phyloP scores from a whole-genome alignment of 1,139 yeast species.

The Blastobotrys apis region DNA sequence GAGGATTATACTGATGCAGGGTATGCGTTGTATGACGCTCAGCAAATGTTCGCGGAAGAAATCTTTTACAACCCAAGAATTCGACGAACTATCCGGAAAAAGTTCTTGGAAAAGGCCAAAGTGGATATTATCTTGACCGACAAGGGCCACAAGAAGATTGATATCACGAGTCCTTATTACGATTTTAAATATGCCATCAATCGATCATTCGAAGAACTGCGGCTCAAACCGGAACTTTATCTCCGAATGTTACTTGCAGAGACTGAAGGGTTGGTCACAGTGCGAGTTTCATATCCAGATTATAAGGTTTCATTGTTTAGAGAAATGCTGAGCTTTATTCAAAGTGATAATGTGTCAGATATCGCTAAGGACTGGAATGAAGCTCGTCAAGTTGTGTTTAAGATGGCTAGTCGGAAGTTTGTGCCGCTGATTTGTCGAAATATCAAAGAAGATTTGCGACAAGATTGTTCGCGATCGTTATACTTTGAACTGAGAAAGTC shows the following conservation, averaged over 20 bases:
- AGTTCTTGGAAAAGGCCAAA: slow-evolving; percentile 62
- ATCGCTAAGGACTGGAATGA: slow-evolving; percentile 78
- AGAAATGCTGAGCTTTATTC: slow-evolving; percentile 53
- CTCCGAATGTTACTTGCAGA: slow-evolving; percentile 93
- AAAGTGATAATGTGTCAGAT: slow-evolving; percentile 81
- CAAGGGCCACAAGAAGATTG: slow-evolving; percentile 80
- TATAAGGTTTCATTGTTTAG: slow-evolving; percentile 45
- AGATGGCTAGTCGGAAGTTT: slow-evolving; percentile 62
- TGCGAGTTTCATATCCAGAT: slow-evolving; percentile 41
- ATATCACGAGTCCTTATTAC: slow-evolving; percentile 73
- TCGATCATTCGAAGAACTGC: slow-evolving; percentile 70
- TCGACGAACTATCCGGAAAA: slow-evolving; percentile 67
- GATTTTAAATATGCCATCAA: slow-evolving; percentile 90
- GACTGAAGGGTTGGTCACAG: slow-evolving; percentile 49
- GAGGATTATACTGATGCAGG: slow-evolving; percentile 48
- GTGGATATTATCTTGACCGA: slow-evolving; percentile 78
- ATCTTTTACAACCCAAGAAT: slow-evolving; percentile 77
- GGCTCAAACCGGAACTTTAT: slow-evolving; percentile 70
- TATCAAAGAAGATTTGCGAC: slow-evolving; percentile 77
- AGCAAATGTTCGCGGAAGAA: slow-evolving; percentile 73
- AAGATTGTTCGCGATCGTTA: slow-evolving; percentile 69
- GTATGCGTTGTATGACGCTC: slow-evolving; percentile 68
- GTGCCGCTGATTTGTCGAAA: slow-evolving; percentile 66
- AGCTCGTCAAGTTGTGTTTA: slow-evolving; percentile 64
- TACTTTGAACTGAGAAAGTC: slow-evolving; percentile 65